Evolutionary conservation across 441 rosid species (phyloP), one percentile per base, ranked within the genome.

Genomic region (Croton setiger): DNA sequence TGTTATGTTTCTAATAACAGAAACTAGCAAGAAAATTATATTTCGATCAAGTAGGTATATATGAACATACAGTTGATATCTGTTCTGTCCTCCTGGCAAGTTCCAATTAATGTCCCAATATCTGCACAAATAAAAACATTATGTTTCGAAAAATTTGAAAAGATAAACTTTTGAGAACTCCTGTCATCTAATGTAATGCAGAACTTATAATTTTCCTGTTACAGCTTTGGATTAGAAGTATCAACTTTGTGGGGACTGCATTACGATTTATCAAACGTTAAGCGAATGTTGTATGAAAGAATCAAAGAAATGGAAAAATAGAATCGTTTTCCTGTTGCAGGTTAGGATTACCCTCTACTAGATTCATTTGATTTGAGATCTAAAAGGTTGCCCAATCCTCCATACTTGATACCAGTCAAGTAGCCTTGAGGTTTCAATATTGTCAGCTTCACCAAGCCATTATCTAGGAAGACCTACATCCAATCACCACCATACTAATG

Each of bases 31-130:
- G 13, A 20, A 15, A 33, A 12, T 39, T 27, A 15, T 20, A 11
- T 15, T 72, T 17, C n/a, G 15, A 27, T 7, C 54, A 2, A 15
- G 7, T 12, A 65, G 43, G 60, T 59, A 44, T 27, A 43, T 47
- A 20, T 51, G 14, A 48, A 31, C 72, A 78, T 69, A 80, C 79
- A 64, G 11, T 55, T 76, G 76, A 48, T 75, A 75, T 74, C 48
- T 72, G 49, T 76, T 76, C 52, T 57, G 48, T 39, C 78, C 75
- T 4, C 76, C 74, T 10, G 80, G 82, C 61, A 74, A 63, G 55
- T 52, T 78, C 84, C 86, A 74, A 43, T 78, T 78, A 37, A 78
- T 49, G 31, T 82, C 84, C 86, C 86, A 82, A 53, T 75, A 80
- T 57, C 80, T 78, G 75, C 68, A 60, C 53, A 59, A 27, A 72